Evolutionary conservation across 2,329 filamentous ascomycete genomes (phyloP).

Genomic region (Pestalotiopsis sp.): DNA sequence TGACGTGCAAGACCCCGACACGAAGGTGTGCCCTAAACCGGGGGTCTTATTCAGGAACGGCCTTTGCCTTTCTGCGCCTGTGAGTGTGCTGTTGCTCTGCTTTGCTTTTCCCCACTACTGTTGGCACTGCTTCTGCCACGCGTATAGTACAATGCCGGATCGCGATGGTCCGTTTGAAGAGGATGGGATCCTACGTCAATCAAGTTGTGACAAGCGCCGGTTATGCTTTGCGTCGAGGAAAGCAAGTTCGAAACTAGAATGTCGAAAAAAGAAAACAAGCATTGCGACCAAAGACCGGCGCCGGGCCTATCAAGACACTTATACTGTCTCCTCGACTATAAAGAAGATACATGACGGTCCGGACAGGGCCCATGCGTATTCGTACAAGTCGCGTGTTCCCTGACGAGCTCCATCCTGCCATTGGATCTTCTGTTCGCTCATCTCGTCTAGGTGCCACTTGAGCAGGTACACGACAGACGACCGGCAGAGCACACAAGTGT

Average conservation of each 20-base stretch:
- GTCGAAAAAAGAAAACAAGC: neutral
- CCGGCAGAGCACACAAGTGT: neutral
- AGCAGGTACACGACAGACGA: neutral
- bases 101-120: neutral
- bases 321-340: neutral
- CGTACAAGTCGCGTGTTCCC: neutral
- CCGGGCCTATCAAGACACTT: neutral
- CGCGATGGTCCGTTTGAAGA: neutral
- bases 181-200: neutral
- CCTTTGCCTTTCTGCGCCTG: neutral
- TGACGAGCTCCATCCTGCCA: neutral
- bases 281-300: neutral
- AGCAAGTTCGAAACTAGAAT: neutral
- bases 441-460: neutral
- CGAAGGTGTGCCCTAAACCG: neutral
- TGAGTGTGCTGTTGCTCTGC: too few species aligned
- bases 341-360: neutral
- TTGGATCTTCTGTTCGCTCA: neutral
- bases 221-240: neutral
- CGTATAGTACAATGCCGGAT: neutral
- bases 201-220: neutral
- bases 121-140: neutral
- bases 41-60: neutral
- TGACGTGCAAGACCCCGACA: neutral
- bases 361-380: neutral